Conservation (phyloP, 176 grass and related monocot species). For the Triticum monococcum region DNA sequence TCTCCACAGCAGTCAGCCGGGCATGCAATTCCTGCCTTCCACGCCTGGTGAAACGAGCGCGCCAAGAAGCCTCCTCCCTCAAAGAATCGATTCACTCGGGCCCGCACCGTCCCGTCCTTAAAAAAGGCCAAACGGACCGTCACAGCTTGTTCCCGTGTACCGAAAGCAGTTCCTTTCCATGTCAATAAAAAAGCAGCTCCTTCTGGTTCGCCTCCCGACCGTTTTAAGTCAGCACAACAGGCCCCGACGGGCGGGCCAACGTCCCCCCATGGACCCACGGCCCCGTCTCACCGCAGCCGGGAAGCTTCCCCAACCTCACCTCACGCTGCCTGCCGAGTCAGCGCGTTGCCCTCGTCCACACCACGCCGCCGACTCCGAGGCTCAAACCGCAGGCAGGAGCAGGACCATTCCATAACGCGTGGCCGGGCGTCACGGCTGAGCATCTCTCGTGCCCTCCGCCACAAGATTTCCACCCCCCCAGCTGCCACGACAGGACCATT, state of each 20-base stretch:
- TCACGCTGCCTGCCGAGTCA: background rate
- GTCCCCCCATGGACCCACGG: background rate
- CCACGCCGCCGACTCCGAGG: background rate
- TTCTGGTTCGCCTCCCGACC: background rate
- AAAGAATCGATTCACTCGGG: background rate
- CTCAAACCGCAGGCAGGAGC: background rate
- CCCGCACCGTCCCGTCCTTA: background rate
- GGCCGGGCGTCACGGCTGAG: background rate
- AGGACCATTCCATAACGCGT: background rate
- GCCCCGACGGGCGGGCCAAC: background rate
- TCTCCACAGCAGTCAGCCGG: background rate
- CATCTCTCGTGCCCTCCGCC: conserved; percentile 2
- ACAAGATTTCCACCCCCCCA: background rate
- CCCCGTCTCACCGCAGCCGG: background rate
- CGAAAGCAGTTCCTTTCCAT: background rate
- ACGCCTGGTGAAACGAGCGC: background rate
- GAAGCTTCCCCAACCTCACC: background rate
- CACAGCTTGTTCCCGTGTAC: background rate
- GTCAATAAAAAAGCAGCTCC: background rate
- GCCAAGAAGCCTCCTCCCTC: background rate
- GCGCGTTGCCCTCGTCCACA: background rate
- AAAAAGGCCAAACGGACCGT: background rate
- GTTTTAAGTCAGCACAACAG: background rate
- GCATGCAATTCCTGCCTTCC: background rate
- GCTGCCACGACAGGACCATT: background rate